phyloP scores from a whole-genome alignment of 805 yeast genomes.

The Cyberlindnera americana region DNA sequence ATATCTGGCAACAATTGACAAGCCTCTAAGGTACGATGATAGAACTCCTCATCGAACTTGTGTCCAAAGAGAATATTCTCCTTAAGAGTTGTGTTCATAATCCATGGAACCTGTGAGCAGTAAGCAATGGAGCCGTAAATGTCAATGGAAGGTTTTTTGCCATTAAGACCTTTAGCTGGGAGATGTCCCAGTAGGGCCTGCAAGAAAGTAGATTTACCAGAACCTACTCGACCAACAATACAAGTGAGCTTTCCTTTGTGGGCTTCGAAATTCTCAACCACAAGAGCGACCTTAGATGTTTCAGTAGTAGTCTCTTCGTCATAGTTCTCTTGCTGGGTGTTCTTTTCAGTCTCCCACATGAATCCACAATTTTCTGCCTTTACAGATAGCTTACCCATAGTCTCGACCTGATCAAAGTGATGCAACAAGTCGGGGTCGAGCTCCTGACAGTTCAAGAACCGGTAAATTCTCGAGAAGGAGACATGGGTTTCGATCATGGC shows the following conservation, averaged over 20 bases:
- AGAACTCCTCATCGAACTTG: constrained; percentile 75
- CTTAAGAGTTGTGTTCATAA: constrained; percentile 87
- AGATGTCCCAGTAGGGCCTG: constrained; percentile 44
- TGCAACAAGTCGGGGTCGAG: constrained; percentile 37
- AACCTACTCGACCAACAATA: constrained; percentile 63
- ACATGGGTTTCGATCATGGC: constrained; percentile 57
- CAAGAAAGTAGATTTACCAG: constrained; percentile 55
- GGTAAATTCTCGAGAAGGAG: constrained; percentile 49
- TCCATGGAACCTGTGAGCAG: constrained; percentile 94
- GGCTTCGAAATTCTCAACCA: constrained; percentile 44
- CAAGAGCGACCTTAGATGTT: constrained; percentile 48
- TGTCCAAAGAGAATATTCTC: constrained; percentile 92
- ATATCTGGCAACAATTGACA: constrained; percentile 85
- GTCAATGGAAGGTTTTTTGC: constrained; percentile 27
- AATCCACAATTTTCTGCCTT: constrained; percentile 49
- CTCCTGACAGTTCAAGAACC: constrained; percentile 46
- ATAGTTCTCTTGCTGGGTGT: constrained; percentile 20
- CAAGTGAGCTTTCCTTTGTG: constrained; percentile 53
- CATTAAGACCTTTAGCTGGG: constrained; percentile 34
- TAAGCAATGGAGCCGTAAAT: constrained; percentile 80
- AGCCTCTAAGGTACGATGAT: constrained; percentile 75
- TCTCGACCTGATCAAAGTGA: constrained; percentile 23
- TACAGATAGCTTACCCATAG: constrained; percentile 31
- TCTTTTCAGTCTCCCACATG: constrained; percentile 40
- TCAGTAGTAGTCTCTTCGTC: constrained; percentile 42